Conservation (phyloP, 2,329 filamentous ascomycete species). For the Cladosporium sp. region DNA sequence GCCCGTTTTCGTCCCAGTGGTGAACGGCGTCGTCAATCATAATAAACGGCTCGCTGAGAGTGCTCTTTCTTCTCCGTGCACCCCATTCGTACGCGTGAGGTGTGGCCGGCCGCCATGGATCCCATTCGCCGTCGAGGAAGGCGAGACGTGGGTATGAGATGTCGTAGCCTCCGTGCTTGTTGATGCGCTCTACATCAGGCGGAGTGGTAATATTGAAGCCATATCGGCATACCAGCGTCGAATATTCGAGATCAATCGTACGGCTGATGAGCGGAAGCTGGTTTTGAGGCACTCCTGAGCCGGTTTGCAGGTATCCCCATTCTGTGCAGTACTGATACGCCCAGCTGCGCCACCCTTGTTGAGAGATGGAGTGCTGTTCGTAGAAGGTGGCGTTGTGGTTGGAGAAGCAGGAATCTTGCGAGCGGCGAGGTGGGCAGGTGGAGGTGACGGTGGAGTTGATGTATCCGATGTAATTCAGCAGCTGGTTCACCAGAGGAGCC, state of each 20-base stretch:
- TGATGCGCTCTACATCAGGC: constrained; percentile 66
- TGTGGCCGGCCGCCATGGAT: constrained; percentile 77
- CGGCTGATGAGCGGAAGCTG: constrained; percentile 72
- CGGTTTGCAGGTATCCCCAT: constrained; percentile 70
- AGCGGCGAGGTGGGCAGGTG: constrained; percentile 40
- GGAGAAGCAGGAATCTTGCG: constrained; percentile 55
- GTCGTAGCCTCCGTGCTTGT: constrained; percentile 71
- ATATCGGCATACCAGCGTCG: constrained; percentile 61
- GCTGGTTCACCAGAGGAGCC: constrained; percentile 49
- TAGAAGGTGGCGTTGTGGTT: constrained; percentile 51
- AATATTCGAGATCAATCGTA: constrained; percentile 63
- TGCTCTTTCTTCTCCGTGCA: constrained; percentile 51
- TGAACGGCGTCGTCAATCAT: constrained; percentile 74
- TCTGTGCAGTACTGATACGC: constrained; percentile 58
- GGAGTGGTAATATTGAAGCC: constrained; percentile 69
- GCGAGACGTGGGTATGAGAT: constrained; percentile 76
- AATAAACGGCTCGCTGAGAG: constrained; percentile 68
- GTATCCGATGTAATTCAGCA: constrained; percentile 61
- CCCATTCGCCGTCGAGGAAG: constrained; percentile 72
- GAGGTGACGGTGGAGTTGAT: constrained; percentile 48
- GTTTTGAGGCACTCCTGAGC: constrained; percentile 64
- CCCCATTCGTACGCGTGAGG: constrained; percentile 62
- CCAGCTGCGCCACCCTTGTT: constrained; percentile 54
- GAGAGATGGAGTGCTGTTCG: constrained; percentile 43
- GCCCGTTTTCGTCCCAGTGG: constrained; percentile 49